Evolutionary conservation across 2,329 filamentous ascomycete species (phyloP), one percentile per base, ranked within the genome.

Genomic region (Hypomyces rosellus): DNA sequence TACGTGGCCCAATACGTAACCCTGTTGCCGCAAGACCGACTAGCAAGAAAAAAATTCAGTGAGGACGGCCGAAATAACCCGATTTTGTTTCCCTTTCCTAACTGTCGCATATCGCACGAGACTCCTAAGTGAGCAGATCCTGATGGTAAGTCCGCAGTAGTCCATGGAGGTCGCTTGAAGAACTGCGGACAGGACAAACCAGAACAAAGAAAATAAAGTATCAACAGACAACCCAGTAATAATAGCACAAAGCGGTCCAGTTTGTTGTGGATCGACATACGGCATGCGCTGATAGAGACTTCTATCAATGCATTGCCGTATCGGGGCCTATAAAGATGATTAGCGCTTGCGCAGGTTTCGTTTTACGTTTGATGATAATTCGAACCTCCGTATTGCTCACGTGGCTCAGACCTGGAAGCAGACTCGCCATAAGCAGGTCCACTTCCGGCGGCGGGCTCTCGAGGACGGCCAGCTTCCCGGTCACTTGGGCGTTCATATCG

Each of bases 401-500:
- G 69, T 33, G 67, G 64, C 57, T 74, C 72, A 37, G 69, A 67
- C 51, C 73, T 70, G 49, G 71, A 64, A 45, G 69, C 64, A 44
- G 65, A 63, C n/a, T 74, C 71, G 56, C 65, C 60, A 54, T 74
- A 74, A 54, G 65, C 64, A 45, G 67, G 63, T 40, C 64, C 65
- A 43, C 45, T 39, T 34, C 63, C 64, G 34, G 65, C 57, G 42
- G 67, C 65, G 36, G 66, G 61, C 38, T 74, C 71, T 34, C 71
- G 69, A 33, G 68, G 60, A 50, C 71, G 70, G 39, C 65, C 59
- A 49, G 65, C 61, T 34, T 72, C 69, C 43, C 72, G 71, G 20
- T 74, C 70, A 46, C 62, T 63, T 47, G 62, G 66, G 47, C 75
- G 74, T 47, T 81, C 75, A 45, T 77, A 77, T 52, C 74, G 71